Evolutionary conservation across 805 yeast genomes (phyloP), one percentile per base, ranked within the genome.

Genomic region (Wickerhamiella azyma): DNA sequence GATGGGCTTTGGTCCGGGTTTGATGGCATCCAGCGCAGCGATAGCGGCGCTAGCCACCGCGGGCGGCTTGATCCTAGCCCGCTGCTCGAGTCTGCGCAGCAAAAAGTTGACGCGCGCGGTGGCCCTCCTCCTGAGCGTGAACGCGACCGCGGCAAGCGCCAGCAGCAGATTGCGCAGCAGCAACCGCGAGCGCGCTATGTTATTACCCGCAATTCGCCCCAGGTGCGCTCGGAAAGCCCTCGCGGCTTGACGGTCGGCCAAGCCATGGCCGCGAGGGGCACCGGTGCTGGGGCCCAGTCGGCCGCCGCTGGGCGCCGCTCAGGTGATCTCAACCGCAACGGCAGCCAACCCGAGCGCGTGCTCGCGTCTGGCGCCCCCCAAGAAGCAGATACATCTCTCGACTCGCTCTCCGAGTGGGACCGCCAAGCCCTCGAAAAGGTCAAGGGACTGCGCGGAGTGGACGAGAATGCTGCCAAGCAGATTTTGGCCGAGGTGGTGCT

Each of bases 401-500:
- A 30, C 33, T 30, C 33, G 7, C 45, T 52, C 32, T 52, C 52
- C 24, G 65, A 61, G 16, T 62, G 64, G 63, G 65, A 63, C 41
- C 50, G 50, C 32, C 53, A 53, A 53, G 60, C 56, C 3, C 57
- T 52, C 14, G 55, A 56, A 28, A 64, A 63, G 37, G 48, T 66
- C 53, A 59, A 62, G 54, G 55, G 55, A 14, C 55, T 67, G 29
- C 56, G 60, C 2, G 96, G 95, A 2, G 82, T 89, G 9, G 97
- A 89, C 61, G 77, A 74, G 46, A 55, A 57, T 3, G 80, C 94
- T 0, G 94, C 94, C 9, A 74, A 75, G 51, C 95, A 85, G 59
- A 88, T 89, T 43, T 66, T 89, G 47, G 82, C 81, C 52, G 96
- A 89, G 58, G 85, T 89, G 48, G 81, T 89, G 21, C 81, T 86